These are phyloP conservation scores for Leccinum variicolor DNA, from an alignment of 768 basidiomycete species.

Conservation along the genomic window DNA sequence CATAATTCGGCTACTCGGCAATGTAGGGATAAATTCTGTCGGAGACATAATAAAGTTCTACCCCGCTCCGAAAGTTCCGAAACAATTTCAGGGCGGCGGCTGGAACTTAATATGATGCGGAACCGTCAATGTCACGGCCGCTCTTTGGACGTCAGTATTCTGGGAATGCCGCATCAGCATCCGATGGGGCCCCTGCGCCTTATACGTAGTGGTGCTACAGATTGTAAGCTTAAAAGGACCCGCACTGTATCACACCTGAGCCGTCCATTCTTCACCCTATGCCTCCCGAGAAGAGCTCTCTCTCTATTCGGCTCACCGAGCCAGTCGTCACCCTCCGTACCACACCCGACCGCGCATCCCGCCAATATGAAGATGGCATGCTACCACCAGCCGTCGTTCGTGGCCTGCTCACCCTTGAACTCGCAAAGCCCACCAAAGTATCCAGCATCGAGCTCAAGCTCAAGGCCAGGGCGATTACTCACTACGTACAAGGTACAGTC, in stretches of 20 bases:
- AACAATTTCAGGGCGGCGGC: not conserved
- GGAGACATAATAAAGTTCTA: not conserved
- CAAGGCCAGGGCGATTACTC: slow-evolving; percentile 63
- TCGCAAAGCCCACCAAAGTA: slow-evolving; percentile 79
- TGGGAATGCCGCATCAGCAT: not conserved
- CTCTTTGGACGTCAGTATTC: not conserved
- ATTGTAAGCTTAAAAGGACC: slow-evolving; percentile 1
- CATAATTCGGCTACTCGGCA: not conserved
- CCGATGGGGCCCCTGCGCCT: not conserved
- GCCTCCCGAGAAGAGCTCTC: slow-evolving; percentile 36
- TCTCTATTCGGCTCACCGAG: slow-evolving; percentile 65
- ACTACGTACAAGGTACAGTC: slow-evolving; percentile 82
- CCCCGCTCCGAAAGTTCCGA: not conserved
- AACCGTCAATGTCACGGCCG: not conserved
- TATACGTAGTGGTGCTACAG: not conserved
- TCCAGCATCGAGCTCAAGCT: slow-evolving; percentile 82
- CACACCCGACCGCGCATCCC: slow-evolving; percentile 32
- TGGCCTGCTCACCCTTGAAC: slow-evolving; percentile 59
- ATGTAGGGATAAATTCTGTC: not conserved
- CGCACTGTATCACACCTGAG: not conserved
- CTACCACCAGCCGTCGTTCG: slow-evolving; percentile 63
- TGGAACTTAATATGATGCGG: slow-evolving; percentile 1
- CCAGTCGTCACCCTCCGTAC: slow-evolving; percentile 66
- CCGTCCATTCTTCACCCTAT: slow-evolving; percentile 1
- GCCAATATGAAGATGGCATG: slow-evolving; percentile 25